These are phyloP conservation scores for Cudoniella acicularis DNA, from an alignment of 495 filamentous ascomycete genomes.

Conservation along the genomic window DNA sequence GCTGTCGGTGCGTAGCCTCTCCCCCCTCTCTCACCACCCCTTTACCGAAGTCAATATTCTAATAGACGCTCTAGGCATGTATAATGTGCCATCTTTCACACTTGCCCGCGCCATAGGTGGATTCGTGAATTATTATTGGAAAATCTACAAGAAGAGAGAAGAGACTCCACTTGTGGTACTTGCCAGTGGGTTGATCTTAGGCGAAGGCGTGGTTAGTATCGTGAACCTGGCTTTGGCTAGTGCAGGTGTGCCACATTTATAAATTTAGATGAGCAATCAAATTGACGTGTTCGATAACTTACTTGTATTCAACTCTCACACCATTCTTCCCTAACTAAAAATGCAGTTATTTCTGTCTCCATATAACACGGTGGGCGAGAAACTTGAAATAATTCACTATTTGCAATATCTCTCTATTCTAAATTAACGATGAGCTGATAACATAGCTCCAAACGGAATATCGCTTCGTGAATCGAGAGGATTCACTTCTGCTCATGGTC, in stretches of 20 bases:
- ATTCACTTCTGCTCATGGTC: no score
- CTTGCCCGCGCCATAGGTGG: constrained; percentile 86
- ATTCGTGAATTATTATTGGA: constrained; percentile 80
- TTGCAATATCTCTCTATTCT: no score
- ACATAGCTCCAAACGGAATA: no score
- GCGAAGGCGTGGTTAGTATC: constrained; percentile 92
- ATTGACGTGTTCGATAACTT: neutral
- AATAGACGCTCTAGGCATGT: constrained; percentile 64
- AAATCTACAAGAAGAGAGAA: constrained; percentile 40
- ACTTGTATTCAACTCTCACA: neutral
- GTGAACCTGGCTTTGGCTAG: constrained; percentile 84
- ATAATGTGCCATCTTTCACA: constrained; percentile 95
- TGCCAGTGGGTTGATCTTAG: constrained; percentile 77
- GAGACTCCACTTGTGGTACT: constrained; percentile 57
- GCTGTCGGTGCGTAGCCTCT: constrained; percentile 61
- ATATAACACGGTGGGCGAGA: no score
- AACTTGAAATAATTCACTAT: no score
- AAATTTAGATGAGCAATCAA: constrained; percentile 1
- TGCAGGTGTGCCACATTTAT: constrained; percentile 72
- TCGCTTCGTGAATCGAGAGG: no score
- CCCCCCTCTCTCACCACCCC: neutral
- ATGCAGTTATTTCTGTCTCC: no score
- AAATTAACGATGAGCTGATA: no score
- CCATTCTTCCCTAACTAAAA: no score
- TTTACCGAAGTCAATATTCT: constrained; percentile 12